These are phyloP conservation scores for Phytophthora crassamura DNA, from an alignment of 352 stramenopile genomes.

Conservation along the genomic window DNA sequence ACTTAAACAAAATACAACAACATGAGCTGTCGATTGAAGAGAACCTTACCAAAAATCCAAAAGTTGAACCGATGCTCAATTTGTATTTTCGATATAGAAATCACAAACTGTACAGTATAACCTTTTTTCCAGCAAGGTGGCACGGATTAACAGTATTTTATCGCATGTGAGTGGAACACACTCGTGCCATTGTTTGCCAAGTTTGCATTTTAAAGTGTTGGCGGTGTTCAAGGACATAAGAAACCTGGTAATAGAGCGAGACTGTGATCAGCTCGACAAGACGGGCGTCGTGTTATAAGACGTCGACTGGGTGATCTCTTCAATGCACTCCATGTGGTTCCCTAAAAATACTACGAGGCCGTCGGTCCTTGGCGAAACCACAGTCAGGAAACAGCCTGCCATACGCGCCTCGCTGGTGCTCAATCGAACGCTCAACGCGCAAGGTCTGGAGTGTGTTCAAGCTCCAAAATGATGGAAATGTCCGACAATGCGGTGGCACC, in stretches of 20 bases:
- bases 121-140: too few relatives aligned
- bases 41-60: too few relatives aligned
- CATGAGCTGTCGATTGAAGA: too few relatives aligned
- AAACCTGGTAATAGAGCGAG: not conserved
- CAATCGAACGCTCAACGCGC: not conserved
- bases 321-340: not conserved
- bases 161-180: too few relatives aligned
- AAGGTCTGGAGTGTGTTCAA: not conserved
- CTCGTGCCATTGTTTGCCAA: not conserved
- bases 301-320: not conserved
- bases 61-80: too few relatives aligned
- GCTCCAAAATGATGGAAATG: slow-evolving; percentile 55
- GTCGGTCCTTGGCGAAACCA: slow-evolving; percentile 17
- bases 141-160: too few relatives aligned
- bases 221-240: not conserved
- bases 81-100: too few relatives aligned
- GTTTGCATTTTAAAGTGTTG: not conserved
- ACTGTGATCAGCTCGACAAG: not conserved
- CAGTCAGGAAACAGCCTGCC: slow-evolving; percentile 20
- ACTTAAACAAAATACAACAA: too few relatives aligned
- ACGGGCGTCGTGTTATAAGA: not conserved
- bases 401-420: not conserved
- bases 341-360: slow-evolving; percentile 28
- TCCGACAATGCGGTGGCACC: slow-evolving; percentile 38
- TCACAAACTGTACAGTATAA: too few relatives aligned